Evolutionary conservation across 176 grass and related monocot species (phyloP), one percentile per base, ranked within the genome.

Genomic region (Paspalum vaginatum): DNA sequence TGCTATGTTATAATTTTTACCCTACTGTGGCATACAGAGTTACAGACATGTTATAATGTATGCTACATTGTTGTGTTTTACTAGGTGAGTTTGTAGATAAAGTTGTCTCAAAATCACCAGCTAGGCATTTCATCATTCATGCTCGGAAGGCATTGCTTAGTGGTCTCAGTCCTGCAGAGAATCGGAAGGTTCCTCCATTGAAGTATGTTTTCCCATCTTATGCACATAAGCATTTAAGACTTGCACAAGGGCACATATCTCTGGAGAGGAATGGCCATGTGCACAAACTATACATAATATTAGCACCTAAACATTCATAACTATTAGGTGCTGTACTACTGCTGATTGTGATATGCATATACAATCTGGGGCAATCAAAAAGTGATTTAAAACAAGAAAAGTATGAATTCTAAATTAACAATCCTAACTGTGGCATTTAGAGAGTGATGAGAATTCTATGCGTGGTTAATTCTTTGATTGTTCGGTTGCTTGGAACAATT

Each of bases 51-150:
- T 18, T 67, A 20, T 11, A 26, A 24, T 46, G 55, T 57, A 74
- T 61, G 32, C 20, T 81, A 20, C 53, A 51, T 10, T 52, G 4
- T 53, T 53, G 81, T 77, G 5, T 88, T 84, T 77, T 24, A 68
- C 58, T 65, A 97, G 94, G 91, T 94, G 84, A 88, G 45, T 97
- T 97, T 86, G 82, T 97, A 57, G 75, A 90, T 88, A 90, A 79
- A 85, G 72, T 97, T 86, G 49, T 87, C 75, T 90, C 91, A 48
- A 94, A 86, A 80, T 97, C 94, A 41, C 91, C 94, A 75, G 85
- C 89, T 57, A 92, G 83, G 72, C 94, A 97, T 90, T 94, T 97
- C 53, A 97, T 97, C 55, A 85, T 97, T 84, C 94, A 97, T 90
- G 89, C 91, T 61, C 81, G 94, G 85, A 97, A 97, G 81, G 94